phyloP scores from a whole-genome alignment of 441 rosid species.

The Erodium moschatum region DNA sequence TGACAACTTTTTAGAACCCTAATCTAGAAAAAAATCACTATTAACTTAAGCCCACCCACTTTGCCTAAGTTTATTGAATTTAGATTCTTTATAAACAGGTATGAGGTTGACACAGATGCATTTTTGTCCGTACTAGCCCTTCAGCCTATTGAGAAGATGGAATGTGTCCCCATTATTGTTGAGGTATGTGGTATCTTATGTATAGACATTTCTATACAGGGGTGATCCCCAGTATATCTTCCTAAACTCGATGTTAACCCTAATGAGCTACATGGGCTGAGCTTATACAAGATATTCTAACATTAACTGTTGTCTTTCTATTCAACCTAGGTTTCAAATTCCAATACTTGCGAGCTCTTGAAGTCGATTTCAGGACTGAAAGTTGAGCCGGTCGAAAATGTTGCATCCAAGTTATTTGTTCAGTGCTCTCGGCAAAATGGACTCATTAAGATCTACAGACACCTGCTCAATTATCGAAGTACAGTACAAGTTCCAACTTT shows the following conservation, averaged over 20 bases:
- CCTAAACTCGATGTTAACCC: too few relatives aligned
- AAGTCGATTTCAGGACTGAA: conserved; percentile 78
- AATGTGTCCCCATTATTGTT: conserved; percentile 75
- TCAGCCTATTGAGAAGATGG: conserved; percentile 66
- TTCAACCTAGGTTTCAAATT: conserved; percentile 60
- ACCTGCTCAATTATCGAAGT: conserved; percentile 90
- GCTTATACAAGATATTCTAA: too few relatives aligned
- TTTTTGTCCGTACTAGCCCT: conserved; percentile 90
- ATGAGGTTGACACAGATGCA: conserved; percentile 85
- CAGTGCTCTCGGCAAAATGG: conserved; percentile 93
- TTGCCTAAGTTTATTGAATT: conserved; percentile 23
- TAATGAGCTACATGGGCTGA: too few relatives aligned
- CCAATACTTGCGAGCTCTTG: conserved; percentile 73
- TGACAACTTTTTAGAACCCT: too few relatives aligned
- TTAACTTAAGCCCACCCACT: background rate
- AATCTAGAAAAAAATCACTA: too few relatives aligned
- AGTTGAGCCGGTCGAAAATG: conserved; percentile 85
- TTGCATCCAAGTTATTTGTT: conserved; percentile 84
- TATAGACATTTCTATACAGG: too few relatives aligned
- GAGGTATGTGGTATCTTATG: conserved; percentile 42
- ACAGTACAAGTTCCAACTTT: conserved; percentile 7
- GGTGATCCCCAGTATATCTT: too few relatives aligned
- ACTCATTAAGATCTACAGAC: conserved; percentile 83
- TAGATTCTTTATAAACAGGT: conserved; percentile 39
- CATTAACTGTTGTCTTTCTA: too few relatives aligned